These are phyloP conservation scores for Termitomyces sp. DNA, from an alignment of 768 basidiomycete species.

Conservation along the genomic window DNA sequence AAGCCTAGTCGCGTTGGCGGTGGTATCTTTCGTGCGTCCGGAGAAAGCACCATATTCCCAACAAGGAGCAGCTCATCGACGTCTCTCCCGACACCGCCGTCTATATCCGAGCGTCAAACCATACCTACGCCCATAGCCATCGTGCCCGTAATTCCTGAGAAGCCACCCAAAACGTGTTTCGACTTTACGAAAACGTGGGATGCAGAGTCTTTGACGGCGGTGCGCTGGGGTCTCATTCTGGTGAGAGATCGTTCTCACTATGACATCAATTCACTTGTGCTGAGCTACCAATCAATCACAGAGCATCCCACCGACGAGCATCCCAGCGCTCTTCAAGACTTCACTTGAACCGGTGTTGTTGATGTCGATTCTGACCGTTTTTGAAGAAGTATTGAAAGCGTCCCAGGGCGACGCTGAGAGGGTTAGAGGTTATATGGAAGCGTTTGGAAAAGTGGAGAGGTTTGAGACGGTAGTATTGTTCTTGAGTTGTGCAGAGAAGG, in stretches of 20 bases:
- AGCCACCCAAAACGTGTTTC: conserved; percentile 46
- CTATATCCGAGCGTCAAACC: conserved; percentile 2
- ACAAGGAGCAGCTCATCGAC: conserved; percentile 18
- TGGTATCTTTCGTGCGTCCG: conserved; percentile 68
- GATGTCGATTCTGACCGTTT: conserved; percentile 50
- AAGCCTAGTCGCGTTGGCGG: conserved; percentile 53
- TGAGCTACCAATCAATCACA: conserved; percentile 22
- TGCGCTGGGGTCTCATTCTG: conserved; percentile 56
- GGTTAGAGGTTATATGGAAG: conserved; percentile 43
- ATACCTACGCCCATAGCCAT: background rate
- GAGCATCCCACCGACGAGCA: conserved; percentile 49
- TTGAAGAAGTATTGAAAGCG: conserved; percentile 30
- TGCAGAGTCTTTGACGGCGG: conserved; percentile 30
- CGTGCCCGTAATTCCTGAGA: conserved; percentile 8
- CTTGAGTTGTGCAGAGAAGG: conserved; percentile 54
- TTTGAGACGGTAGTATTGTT: conserved; percentile 64
- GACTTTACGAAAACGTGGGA: conserved; percentile 66
- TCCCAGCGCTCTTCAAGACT: conserved; percentile 64
- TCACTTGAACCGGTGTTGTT: conserved; percentile 69
- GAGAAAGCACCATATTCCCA: conserved; percentile 55
- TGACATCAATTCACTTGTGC: background rate
- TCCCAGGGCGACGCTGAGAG: conserved; percentile 12
- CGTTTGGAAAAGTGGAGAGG: conserved; percentile 53
- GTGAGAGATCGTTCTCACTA: conserved; percentile 36
- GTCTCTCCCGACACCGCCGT: conserved; percentile 1